Base-by-base conservation (phyloP, 768 basidiomycete genomes). In the Leccinum disarticulatum region DNA sequence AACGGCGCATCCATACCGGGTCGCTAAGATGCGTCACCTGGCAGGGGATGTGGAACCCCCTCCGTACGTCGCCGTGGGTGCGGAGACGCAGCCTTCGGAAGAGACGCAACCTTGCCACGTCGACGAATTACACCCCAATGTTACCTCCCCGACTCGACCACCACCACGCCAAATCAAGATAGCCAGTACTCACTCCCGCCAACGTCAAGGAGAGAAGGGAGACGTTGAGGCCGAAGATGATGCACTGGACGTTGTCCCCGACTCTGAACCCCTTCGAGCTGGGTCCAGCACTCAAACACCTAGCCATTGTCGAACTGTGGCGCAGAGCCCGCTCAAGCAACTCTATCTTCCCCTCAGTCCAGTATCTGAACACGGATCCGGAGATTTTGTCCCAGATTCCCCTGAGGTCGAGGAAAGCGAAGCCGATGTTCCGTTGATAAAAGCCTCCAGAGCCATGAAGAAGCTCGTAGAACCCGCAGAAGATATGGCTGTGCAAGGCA, bases 211-310 rank as follows among this genome's bases (percentile, higher is more conserved):
- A 52, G 56, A 28, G 27, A 41, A 51, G 3, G 58, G 51, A 10
- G 60, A 64, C 15, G 61, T 62, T 17, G 66, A 64, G 27, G 55
- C 41, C 46, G 78, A 77, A 43, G 79, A 78, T 17, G 43, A 46
- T 62, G 54, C 63, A 5, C 75, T 80, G 64, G 84, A 83, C 33
- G 57, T 87, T 54, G 76, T 90, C 15, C 86, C 87, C 3, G 88
- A 88, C 66, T 88, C 87, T 3, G 87, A 88, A 61, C 81, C 83
- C 51, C 68, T 73, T 19, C 76, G 75, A 30, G 77, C 74, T 22
- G 74, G 69, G 50, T 59, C 60, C 9, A 54, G 61, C n/a, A 14
- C 49, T 25, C 43, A 63, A 52, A 57, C 63, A 14, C 60, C 66
- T 33, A 22, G 33, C 33, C 58, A 41, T n/a, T 48, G 51, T 46